Base-by-base conservation (phyloP, 805 yeast species). In the Tetrapisispora taiwanensis region DNA sequence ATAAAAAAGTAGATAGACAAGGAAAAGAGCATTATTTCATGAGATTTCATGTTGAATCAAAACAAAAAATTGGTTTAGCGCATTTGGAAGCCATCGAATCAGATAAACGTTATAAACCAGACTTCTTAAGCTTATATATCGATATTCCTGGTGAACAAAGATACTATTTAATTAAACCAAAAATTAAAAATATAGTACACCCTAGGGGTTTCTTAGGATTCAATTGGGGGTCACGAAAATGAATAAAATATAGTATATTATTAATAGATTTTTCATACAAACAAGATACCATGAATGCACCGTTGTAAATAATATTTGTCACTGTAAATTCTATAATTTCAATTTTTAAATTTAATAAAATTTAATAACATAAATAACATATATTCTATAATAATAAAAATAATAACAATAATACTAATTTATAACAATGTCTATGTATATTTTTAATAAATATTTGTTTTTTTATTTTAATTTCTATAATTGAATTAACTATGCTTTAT, bases 31-130 rank as follows among this genome's bases (percentile, higher is more conserved):
- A 84, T 53, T 71, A 84, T 54, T 70, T 79, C 46, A 83, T 89
- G 92, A 79, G 82, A 59, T 88, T 88, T 64, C 88, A 83, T 56
- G 90, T 89, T 35, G 89, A 85, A 59, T 79, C 94, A 35, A 74
- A 73, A 28, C 60, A 69, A 19, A 75, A 68, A 44, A 74, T 74
- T 48, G 96, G 86, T 10, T 69, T 79, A 14, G 95, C 84, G 2
- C 78, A 81, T 46, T 71, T 87, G 52, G 96, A 89, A 63, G 90
- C 92, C 43, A 70, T 84, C 35, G 87, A 83, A 52, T 66, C 69
- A 36, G 43, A 35, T 2, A 54, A 55, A n/a, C 76, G 74, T 40
- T 74, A 77, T 14, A 75, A 75, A 48, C 83, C 87, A 28, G 83
- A 82, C 42, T 80, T 83, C 59, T 68, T 81, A 9, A 82, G 81